Conservation (phyloP, 2,329 filamentous ascomycete species). For the Lachnellula hyalina region DNA sequence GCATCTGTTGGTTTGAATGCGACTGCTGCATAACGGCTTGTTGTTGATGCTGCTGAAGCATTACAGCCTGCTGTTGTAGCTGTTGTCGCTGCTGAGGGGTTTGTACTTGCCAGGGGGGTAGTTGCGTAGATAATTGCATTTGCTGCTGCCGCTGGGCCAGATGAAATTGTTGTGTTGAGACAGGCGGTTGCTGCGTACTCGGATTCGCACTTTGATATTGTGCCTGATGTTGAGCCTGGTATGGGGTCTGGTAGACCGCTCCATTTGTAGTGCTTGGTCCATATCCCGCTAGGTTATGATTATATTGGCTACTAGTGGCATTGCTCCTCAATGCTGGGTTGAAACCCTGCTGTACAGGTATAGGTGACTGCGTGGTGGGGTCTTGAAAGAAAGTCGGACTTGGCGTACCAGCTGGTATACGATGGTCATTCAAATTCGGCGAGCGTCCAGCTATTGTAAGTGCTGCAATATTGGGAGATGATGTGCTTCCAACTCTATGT, state of each 20-base stretch:
- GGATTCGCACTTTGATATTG: slow-evolving; percentile 7
- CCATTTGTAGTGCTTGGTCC: not conserved
- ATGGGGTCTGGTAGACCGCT: not conserved
- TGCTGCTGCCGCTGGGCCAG: slow-evolving; percentile 9
- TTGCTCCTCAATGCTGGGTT: slow-evolving; percentile 1
- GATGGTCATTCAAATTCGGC: slow-evolving; percentile 7
- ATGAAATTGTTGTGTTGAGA: slow-evolving; percentile 3
- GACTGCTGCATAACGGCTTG: not conserved
- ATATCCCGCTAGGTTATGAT: not conserved
- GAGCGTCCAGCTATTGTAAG: slow-evolving; percentile 7
- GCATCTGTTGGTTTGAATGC: slow-evolving; percentile 2
- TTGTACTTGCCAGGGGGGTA: slow-evolving; percentile 7
- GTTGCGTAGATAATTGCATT: slow-evolving; percentile 8
- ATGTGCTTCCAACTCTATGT: slow-evolving; percentile 1
- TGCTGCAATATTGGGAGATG: slow-evolving; percentile 11
- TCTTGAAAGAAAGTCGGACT: slow-evolving; percentile 21
- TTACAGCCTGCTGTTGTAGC: not conserved
- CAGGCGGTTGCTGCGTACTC: slow-evolving; percentile 8
- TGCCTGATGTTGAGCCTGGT: not conserved
- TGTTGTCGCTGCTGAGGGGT: slow-evolving; percentile 7
- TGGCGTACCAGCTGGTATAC: slow-evolving; percentile 12
- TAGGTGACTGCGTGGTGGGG: slow-evolving; percentile 24
- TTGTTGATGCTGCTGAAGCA: not conserved
- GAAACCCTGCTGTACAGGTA: slow-evolving; percentile 18
- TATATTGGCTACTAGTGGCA: not conserved